phyloP scores from a whole-genome alignment of 2,329 filamentous ascomycete genomes.

The Cercospora zeina region DNA sequence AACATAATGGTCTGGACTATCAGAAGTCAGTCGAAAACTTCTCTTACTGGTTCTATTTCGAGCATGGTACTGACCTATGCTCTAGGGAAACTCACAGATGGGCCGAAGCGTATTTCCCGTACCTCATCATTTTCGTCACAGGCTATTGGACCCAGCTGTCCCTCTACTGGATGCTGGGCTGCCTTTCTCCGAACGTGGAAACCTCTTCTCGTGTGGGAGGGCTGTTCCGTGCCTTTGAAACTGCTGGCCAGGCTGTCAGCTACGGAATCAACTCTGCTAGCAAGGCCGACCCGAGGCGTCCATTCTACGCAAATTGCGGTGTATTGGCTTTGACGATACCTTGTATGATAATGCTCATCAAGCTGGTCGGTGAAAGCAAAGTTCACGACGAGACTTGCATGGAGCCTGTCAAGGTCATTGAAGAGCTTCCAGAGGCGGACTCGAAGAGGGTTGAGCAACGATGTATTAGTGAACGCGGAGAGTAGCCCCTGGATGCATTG shows the following conservation, averaged over 20 bases:
- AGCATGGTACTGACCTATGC: background rate
- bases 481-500: background rate
- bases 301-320: constrained; percentile 28
- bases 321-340: constrained; percentile 26
- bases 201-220: constrained; percentile 38
- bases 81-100: constrained; percentile 24
- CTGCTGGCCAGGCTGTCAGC: constrained; percentile 49
- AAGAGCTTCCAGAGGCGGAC: background rate
- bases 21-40: constrained; percentile 13
- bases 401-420: background rate
- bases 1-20: constrained; percentile 24
- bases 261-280: constrained; percentile 31
- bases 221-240: constrained; percentile 42
- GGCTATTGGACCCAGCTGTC: constrained; percentile 32
- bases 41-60: background rate
- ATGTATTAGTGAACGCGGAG: background rate
- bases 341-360: constrained; percentile 28
- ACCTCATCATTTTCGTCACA: constrained; percentile 32
- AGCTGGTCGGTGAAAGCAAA: constrained; percentile 21
- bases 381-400: background rate
- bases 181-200: constrained; percentile 42
- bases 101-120: constrained; percentile 31
- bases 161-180: constrained; percentile 45
- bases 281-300: constrained; percentile 7
- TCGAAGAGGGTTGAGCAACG: constrained; percentile 2